Percentiles rank a stretch among this genome's conserved stretches.
Evolutionary conservation across 2,329 filamentous ascomycete species (phyloP).

Genomic region (Didymella sp.): DNA sequence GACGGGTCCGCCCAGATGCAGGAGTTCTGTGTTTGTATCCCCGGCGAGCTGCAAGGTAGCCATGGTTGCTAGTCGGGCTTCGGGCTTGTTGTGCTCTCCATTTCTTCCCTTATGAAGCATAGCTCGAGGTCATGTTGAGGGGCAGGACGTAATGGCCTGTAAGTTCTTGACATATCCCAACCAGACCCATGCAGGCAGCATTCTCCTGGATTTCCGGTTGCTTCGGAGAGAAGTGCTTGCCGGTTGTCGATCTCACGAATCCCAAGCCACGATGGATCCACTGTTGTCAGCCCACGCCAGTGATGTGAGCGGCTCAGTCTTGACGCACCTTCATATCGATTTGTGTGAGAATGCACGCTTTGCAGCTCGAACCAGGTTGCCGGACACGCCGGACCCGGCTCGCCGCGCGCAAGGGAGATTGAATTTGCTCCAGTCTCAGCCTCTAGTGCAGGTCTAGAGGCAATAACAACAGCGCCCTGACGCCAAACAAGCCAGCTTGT

Average conservation of each 20-base stretch:
- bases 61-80: slow-evolving; percentile 8
- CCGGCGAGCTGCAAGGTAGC: slow-evolving; percentile 34
- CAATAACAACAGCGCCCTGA: slow-evolving; percentile 10
- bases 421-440: slow-evolving; percentile 10
- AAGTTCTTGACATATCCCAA: neutral
- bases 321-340: slow-evolving; percentile 27
- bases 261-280: slow-evolving; percentile 5
- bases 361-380: slow-evolving; percentile 29
- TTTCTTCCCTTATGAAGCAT: slow-evolving; percentile 14
- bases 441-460: slow-evolving; percentile 14
- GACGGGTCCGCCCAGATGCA: slow-evolving; percentile 24
- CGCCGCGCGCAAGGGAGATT: slow-evolving; percentile 30
- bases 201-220: neutral
- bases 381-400: slow-evolving; percentile 23
- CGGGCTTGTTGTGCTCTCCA: slow-evolving; percentile 16
- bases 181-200: neutral
- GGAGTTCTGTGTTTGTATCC: slow-evolving; percentile 24
- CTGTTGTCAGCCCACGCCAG: slow-evolving; percentile 9
- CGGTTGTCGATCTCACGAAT: neutral
- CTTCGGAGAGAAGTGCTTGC: neutral
- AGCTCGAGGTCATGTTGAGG: slow-evolving; percentile 3
- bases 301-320: slow-evolving; percentile 15
- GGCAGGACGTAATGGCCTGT: neutral
- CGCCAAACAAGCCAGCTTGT: slow-evolving; percentile 18
- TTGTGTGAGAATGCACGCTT: slow-evolving; percentile 28